Evolutionary conservation across 2,329 filamentous ascomycete species (phyloP), one percentile per base, ranked within the genome.

Genomic region (Myotisia sp.): DNA sequence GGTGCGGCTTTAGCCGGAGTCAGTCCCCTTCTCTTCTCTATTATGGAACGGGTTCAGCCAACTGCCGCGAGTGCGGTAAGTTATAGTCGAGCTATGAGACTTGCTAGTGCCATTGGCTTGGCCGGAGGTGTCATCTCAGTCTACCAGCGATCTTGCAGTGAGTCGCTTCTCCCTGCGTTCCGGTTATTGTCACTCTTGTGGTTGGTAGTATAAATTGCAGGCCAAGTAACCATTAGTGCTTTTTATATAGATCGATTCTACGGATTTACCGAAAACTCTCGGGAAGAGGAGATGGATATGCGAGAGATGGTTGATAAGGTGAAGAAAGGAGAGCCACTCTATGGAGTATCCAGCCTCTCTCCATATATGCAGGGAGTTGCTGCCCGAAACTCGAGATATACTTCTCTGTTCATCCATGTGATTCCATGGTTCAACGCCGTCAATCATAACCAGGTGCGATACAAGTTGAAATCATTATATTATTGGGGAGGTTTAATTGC

Each of bases 361-460:
- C 77, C 86, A 43, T 83, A 94, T 62, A 79, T 94, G 68, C 90
- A 98, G 63, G 90, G 87, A 40, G 79, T 94, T 24, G 86, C 90
- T 34, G 76, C 83, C 39, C 71, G 90, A 48, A 92, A 98, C 66
- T 93, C 85, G 52, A 72, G 90, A 54, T 95, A 93, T 67, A 78
- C 82, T 23, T 79, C 80, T 26, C 67, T 90, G 20, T 90, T 87
- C 59, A 64, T 82, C 45, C 79, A 85, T 53, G 74, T 87, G 36
- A 64, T 98, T 37, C 86, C 87, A 24, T 95, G 86, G 90, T 87
- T 93, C 64, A 98, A 98, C 68, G 80, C 98, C 63, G 87, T 93
- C 53, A 95, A 98, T 63, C 90, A 98, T 63, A 77, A 74, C 55
- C 72, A 75, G 56, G 68, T 70, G 50, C 47, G 59, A 48, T 14